Percentiles rank a stretch among this genome's conserved stretches.
phyloP scores from a whole-genome alignment of 345 rosid species.

The Turritis glabra region DNA sequence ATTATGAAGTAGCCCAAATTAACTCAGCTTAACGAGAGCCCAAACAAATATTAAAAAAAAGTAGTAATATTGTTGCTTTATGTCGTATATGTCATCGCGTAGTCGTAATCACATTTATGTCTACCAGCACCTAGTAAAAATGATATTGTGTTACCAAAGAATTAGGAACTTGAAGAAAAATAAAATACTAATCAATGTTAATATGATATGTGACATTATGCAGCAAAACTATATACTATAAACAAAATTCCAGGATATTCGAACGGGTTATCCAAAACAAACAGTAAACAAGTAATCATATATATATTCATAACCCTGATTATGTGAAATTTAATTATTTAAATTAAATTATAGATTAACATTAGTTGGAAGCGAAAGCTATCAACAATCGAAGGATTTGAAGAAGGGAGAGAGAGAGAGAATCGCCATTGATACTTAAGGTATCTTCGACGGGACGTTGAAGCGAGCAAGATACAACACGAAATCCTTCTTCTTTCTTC shows the following conservation, averaged over 20 bases:
- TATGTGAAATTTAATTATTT: background rate
- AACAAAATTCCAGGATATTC: too few relatives aligned
- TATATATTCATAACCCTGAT: constrained; percentile 13
- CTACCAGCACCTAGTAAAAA: background rate
- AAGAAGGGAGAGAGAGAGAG: constrained; percentile 22
- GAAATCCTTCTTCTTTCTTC: constrained; percentile 17
- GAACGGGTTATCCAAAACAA: background rate
- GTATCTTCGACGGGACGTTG: constrained; percentile 28
- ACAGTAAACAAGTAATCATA: background rate
- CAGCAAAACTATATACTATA: background rate
- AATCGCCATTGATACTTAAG: constrained; percentile 24
- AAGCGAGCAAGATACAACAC: constrained; percentile 23
- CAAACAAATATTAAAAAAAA: background rate
- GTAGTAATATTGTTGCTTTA: background rate
- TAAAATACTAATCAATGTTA: background rate
- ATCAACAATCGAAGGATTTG: constrained; percentile 19
- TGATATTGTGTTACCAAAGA: background rate
- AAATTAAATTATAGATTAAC: too few relatives aligned
- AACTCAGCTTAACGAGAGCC: too few relatives aligned
- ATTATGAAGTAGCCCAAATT: background rate
- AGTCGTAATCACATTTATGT: constrained; percentile 12
- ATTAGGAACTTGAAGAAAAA: background rate
- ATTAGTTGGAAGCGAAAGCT: constrained; percentile 5
- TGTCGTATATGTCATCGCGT: background rate
- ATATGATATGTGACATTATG: background rate